Base-by-base conservation (phyloP, 2,329 filamentous ascomycete species). In the Nannizziopsis arthrosporioides region DNA sequence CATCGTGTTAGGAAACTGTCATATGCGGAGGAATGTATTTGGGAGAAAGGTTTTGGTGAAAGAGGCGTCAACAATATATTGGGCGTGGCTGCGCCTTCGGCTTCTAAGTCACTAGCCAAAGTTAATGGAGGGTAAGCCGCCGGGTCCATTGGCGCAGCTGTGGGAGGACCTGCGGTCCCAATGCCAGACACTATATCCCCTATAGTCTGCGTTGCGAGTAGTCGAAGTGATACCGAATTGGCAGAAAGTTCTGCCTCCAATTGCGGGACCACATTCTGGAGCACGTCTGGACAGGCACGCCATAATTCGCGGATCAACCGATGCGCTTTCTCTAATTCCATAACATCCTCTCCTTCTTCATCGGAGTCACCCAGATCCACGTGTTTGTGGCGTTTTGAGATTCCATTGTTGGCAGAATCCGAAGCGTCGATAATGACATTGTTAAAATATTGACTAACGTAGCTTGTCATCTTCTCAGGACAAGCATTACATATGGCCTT, bases 131-230 rank as follows among this genome's bases (percentile, higher is more conserved):
- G 90, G 59, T 93, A 95, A 27, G 84, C 82, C 17, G 84, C 77
- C 10, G 90, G 85, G 59, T 95, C 87, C 60, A 94, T 74, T 1
- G 72, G 66, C 8, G 83, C 77, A 5, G 79, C 69, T 11, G 84
- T 78, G 12, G 89, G 87, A 48, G 86, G 85, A 0, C 90, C 90
- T 52, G 89, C 87, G 52, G 90, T 85, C 43, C 90, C 90, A 62
- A 96, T 93, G 5, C 90, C 90, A 36, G 90, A 83, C 19, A 93
- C 84, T 73, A 98, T 89, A 61, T 96, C 90, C 46, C 93, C 92
- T 35, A 98, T 78, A 0, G 92, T 94, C 65, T 96, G 87, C 0
- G 90, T 94, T 2, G 90, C 90, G 49, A 98, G 75, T 51, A 86
- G 76, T 46, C 92, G 84, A 48, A 98, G 71, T 56, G 92, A 81